phyloP scores from a whole-genome alignment of 2,329 filamentous ascomycete species.

The Ophiostoma novo-ulmi region DNA sequence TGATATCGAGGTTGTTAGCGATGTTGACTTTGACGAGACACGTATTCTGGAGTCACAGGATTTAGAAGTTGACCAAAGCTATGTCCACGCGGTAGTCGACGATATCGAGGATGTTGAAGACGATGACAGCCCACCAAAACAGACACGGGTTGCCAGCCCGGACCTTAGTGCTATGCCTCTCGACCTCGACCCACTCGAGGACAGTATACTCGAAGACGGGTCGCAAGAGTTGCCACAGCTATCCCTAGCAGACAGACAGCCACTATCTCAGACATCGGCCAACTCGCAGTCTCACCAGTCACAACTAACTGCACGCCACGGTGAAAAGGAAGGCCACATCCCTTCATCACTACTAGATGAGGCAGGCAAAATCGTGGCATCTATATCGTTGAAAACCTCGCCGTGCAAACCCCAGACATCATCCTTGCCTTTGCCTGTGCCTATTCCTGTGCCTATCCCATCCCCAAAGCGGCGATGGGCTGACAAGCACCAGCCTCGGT shows the following conservation, averaged over 20 bases:
- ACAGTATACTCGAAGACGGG: constrained; percentile 7
- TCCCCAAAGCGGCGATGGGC: constrained; percentile 4
- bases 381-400: not conserved
- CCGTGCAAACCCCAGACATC: not conserved
- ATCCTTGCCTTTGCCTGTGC: not conserved
- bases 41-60: constrained; percentile 3
- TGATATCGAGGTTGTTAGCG: not conserved
- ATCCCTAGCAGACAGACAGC: not conserved
- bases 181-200: not conserved
- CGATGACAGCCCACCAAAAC: not conserved
- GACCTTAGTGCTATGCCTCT: constrained; percentile 19
- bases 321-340: constrained; percentile 9
- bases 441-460: no score
- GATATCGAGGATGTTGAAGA: not conserved
- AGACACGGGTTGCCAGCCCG: constrained; percentile 10
- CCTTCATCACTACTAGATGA: constrained; percentile 27
- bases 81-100: not conserved
- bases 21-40: not conserved
- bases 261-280: constrained; percentile 15
- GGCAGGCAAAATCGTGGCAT: constrained; percentile 17
- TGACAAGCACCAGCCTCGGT: not conserved
- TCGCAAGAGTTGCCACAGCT: not conserved
- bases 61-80: not conserved
- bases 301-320: not conserved
- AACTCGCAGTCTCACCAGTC: constrained; percentile 22